Evolutionary conservation across 176 grass and related monocot genomes (phyloP).

Genomic region (Areca catechu): DNA sequence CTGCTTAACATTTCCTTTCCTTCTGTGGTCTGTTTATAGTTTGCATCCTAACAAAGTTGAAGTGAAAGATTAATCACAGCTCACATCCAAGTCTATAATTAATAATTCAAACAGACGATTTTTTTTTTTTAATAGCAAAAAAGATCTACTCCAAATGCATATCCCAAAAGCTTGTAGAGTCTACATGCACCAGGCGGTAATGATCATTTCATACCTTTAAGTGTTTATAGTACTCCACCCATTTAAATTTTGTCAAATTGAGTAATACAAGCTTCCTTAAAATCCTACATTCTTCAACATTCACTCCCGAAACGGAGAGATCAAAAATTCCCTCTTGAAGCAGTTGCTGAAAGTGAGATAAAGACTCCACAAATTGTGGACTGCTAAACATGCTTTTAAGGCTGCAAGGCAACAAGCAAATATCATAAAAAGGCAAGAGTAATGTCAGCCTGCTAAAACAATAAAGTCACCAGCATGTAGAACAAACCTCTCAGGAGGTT

Average conservation of each 20-base stretch:
- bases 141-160: neutral
- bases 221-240: slow-evolving; percentile 42
- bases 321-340: slow-evolving; percentile 48
- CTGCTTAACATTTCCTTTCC: slow-evolving; percentile 22
- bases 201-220: slow-evolving; percentile 33
- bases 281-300: slow-evolving; percentile 31
- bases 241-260: slow-evolving; percentile 37
- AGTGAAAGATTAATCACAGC: slow-evolving; percentile 7
- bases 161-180: neutral
- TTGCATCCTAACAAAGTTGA: slow-evolving; percentile 34
- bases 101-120: slow-evolving; percentile 5
- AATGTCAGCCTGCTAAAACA: neutral
- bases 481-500: slow-evolving; percentile 38
- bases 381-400: slow-evolving; percentile 56
- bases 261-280: slow-evolving; percentile 37
- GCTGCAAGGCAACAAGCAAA: slow-evolving; percentile 31
- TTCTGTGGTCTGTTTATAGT: slow-evolving; percentile 8
- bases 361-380: slow-evolving; percentile 48
- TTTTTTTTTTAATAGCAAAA: neutral
- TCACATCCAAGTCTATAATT: too few species aligned
- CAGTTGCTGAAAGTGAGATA: slow-evolving; percentile 41
- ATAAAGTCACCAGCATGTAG: neutral
- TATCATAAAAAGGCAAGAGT: slow-evolving; percentile 8
- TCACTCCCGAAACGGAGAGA: slow-evolving; percentile 20
- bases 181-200: too few species aligned